Conservation (phyloP, 2,329 filamentous ascomycete genomes). For the Diaporthe sp. region DNA sequence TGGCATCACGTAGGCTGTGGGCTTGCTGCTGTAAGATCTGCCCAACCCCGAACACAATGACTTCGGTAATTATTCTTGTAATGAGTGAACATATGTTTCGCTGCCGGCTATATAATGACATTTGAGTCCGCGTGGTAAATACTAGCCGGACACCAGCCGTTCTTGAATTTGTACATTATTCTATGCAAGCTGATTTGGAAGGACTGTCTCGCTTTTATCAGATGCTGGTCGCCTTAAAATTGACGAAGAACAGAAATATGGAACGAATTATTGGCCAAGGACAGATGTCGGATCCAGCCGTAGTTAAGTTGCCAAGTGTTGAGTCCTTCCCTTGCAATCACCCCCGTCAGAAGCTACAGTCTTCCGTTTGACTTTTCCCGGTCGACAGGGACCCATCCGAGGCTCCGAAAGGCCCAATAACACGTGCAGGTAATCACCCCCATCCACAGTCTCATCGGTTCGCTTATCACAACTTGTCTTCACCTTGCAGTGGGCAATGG, state of each 20-base stretch:
- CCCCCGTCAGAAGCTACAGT: not conserved
- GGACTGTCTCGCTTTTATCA: not conserved
- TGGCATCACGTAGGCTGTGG: too few species aligned
- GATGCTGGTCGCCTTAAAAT: not conserved
- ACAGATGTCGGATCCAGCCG: constrained; percentile 6
- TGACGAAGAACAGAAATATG: not conserved
- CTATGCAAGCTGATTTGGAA: not conserved
- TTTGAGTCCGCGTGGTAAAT: not conserved
- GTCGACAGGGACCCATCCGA: not conserved
- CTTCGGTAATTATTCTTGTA: not conserved
- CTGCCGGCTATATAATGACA: not conserved
- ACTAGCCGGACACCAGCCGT: not conserved
- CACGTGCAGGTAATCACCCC: not conserved
- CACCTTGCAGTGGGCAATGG: not conserved
- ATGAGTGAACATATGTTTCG: not conserved
- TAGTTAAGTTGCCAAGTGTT: not conserved
- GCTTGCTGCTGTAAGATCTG: too few species aligned
- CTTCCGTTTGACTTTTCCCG: not conserved
- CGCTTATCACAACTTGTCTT: not conserved
- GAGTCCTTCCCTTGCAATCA: not conserved
- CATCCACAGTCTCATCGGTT: not conserved
- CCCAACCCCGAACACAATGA: too few species aligned
- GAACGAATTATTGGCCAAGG: not conserved
- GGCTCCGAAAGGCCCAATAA: not conserved
- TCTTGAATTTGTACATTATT: too few species aligned